Conservation (phyloP, 1,139 yeast species). For the Yamadazyma sp. region DNA sequence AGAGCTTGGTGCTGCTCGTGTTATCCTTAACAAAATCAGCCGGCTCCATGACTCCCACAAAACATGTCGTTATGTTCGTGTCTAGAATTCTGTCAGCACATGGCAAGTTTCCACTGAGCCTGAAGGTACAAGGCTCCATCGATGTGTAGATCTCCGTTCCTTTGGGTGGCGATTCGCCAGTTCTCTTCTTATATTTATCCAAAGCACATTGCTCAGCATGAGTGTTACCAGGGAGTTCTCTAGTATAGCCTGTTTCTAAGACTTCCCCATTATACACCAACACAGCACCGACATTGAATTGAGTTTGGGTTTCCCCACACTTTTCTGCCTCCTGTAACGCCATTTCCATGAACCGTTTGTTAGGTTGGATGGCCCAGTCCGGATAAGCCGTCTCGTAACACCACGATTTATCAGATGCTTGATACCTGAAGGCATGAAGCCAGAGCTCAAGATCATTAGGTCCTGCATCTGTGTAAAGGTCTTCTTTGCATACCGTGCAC, state of each 20-base stretch:
- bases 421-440: conserved; percentile 85
- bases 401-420: conserved; percentile 63
- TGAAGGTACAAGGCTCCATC: conserved; percentile 94
- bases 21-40: conserved; percentile 82
- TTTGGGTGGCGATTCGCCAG: conserved; percentile 49
- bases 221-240: conserved; percentile 93
- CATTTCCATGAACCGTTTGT: conserved; percentile 52
- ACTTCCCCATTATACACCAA: conserved; percentile 66
- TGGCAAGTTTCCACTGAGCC: conserved; percentile 88
- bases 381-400: conserved; percentile 78
- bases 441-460: conserved; percentile 81
- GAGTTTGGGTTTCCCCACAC: conserved; percentile 82
- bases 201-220: conserved; percentile 98
- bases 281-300: conserved; percentile 93
- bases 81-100: conserved; percentile 77
- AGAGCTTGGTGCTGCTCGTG: conserved; percentile 57
- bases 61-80: conserved; percentile 64
- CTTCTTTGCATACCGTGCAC: conserved; percentile 72
- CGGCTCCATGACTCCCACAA: conserved; percentile 93
- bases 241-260: conserved; percentile 77
- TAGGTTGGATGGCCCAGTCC: conserved; percentile 76
- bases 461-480: conserved; percentile 83
- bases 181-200: conserved; percentile 58
- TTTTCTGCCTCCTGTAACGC: conserved; percentile 79
- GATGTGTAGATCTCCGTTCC: conserved; percentile 90